A percentile compares a stretch with the other conserved stretches of the same genome.
Conservation (phyloP, 371 early-diverging fungal genomes). For the Syncephalastrum monosporum region DNA sequence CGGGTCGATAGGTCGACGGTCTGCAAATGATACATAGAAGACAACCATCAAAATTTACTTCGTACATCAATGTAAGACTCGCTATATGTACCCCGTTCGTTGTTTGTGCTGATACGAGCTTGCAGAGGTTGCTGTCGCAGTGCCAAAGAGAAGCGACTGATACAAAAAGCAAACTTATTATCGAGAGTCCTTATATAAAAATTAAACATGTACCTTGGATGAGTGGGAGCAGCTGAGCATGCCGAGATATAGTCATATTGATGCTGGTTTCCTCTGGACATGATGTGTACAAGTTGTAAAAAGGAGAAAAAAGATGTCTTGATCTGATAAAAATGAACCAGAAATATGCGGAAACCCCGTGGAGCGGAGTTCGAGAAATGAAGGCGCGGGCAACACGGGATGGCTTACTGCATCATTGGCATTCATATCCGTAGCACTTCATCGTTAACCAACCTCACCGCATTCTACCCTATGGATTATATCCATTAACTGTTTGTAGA, state of each 20-base stretch:
- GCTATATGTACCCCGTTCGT: conserved; percentile 18
- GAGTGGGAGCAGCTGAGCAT: conserved; percentile 8
- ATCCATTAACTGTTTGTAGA: too few relatives aligned
- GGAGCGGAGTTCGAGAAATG: too few relatives aligned
- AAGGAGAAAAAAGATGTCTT: too few relatives aligned
- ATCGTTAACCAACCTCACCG: too few relatives aligned
- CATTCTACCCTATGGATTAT: too few relatives aligned
- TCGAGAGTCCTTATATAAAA: not conserved
- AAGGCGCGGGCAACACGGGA: too few relatives aligned
- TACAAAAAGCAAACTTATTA: not conserved
- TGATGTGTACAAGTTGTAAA: too few relatives aligned
- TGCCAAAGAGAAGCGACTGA: conserved; percentile 7
- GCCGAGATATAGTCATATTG: conserved; percentile 16
- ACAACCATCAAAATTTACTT: not conserved
- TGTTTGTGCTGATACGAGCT: conserved; percentile 22
- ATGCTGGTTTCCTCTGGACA: conserved; percentile 1
- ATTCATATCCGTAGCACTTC: too few relatives aligned
- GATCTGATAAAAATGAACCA: too few relatives aligned
- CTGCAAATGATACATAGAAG: conserved; percentile 4
- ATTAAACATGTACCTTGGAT: conserved; percentile 5
- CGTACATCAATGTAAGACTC: not conserved
- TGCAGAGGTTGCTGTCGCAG: conserved; percentile 24
- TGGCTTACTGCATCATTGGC: too few relatives aligned
- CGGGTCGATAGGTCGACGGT: conserved; percentile 23
- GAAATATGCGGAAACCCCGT: too few relatives aligned